These are phyloP conservation scores for Pseudocercospora macadamiae DNA, from an alignment of 2,329 filamentous ascomycete genomes.

Conservation along the genomic window DNA sequence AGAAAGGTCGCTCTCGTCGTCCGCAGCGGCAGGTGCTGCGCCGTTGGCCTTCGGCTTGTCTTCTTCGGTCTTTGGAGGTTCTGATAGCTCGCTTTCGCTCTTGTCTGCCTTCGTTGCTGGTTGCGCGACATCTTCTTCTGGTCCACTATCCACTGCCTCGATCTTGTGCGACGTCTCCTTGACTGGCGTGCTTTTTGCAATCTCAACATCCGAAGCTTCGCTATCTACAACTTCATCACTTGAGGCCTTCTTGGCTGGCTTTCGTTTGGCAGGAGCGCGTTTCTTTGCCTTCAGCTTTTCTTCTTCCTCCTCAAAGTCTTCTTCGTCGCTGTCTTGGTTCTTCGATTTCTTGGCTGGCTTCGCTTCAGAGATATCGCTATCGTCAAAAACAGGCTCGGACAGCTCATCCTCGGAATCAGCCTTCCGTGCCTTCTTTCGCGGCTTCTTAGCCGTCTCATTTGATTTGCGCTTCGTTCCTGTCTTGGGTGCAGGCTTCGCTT, in stretches of 20 bases:
- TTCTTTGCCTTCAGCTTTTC: conserved; percentile 11
- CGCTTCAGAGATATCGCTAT: conserved; percentile 14
- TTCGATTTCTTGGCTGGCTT: conserved; percentile 9
- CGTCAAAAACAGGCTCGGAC: conserved; percentile 18
- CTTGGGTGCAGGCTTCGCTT: conserved; percentile 18
- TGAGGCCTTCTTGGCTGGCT: conserved; percentile 14
- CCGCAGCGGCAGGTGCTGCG: conserved; percentile 21
- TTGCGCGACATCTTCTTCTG: conserved; percentile 17
- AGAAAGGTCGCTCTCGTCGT: conserved; percentile 66
- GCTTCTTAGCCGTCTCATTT: conserved; percentile 30
- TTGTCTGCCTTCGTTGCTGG: conserved; percentile 13
- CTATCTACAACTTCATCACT: conserved; percentile 15
- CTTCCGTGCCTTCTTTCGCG: conserved; percentile 29
- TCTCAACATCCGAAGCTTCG: conserved; percentile 13
- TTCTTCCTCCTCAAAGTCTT: conserved; percentile 13
- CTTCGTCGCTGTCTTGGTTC: conserved; percentile 14
- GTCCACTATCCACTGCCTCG: conserved; percentile 16
- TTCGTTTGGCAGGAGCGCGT: conserved; percentile 14
- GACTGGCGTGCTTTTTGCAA: background rate
- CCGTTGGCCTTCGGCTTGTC: conserved; percentile 21
- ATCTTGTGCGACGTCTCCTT: conserved; percentile 14
- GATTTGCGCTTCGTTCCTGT: conserved; percentile 37
- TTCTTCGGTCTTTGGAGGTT: conserved; percentile 23
- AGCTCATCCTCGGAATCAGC: conserved; percentile 21
- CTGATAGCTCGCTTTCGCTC: conserved; percentile 28